phyloP scores from a whole-genome alignment of 2,329 filamentous ascomycete genomes.

The Cytospora piceicola region DNA sequence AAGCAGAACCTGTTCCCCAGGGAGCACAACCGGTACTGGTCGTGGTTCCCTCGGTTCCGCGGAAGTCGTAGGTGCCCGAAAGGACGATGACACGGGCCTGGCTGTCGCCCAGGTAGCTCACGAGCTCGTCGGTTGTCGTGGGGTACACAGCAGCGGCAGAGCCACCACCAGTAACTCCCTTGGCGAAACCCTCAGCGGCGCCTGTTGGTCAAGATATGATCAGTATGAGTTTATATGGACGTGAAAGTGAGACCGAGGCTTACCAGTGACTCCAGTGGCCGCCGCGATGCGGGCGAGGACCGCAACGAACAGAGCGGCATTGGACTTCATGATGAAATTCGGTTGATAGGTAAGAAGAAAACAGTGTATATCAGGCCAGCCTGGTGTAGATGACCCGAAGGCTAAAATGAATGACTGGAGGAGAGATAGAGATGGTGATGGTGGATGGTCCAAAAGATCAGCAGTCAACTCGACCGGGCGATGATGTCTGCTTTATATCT shows the following conservation, averaged over 20 bases:
- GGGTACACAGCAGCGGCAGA: conserved; percentile 58
- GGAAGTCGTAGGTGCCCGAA: conserved; percentile 60
- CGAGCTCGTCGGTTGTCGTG: conserved; percentile 57
- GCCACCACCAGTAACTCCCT: conserved; percentile 64
- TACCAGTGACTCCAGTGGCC: conserved; percentile 23
- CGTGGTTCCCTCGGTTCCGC: conserved; percentile 55
- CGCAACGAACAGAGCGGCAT: conserved; percentile 4
- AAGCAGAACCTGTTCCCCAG: conserved; percentile 55
- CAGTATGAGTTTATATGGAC: not conserved
- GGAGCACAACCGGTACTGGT: conserved; percentile 61
- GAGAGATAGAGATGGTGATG: not conserved
- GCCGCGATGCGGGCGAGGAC: conserved; percentile 8
- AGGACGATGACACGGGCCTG: conserved; percentile 61
- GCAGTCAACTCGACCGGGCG: not conserved
- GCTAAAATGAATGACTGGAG: conserved; percentile 7
- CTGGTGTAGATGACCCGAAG: not conserved
- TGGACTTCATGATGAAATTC: conserved; percentile 15
- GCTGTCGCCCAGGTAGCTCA: conserved; percentile 60
- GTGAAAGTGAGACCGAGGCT: not conserved
- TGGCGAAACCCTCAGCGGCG: conserved; percentile 48
- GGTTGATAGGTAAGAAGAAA: not conserved
- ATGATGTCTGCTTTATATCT: not conserved
- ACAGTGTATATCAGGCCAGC: not conserved
- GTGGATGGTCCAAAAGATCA: not conserved
- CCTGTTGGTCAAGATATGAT: conserved; percentile 33